Conservation (phyloP, 495 filamentous ascomycete species). For the Podospora appendiculata region DNA sequence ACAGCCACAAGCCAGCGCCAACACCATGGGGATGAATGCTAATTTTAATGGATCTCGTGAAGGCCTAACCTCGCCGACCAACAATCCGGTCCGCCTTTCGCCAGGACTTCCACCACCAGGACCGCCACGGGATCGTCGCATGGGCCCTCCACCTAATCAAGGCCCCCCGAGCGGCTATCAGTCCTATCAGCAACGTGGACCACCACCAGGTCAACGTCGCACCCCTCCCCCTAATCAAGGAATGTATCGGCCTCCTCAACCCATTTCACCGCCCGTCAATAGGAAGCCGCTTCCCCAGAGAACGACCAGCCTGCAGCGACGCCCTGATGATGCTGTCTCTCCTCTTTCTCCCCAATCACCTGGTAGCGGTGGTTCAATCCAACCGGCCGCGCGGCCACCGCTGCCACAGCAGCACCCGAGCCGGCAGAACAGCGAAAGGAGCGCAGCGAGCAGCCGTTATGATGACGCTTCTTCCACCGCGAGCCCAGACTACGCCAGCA, state of each 20-base stretch:
- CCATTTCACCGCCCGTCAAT: constrained; percentile 27
- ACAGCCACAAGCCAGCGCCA: constrained; percentile 36
- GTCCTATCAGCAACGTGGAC: constrained; percentile 2
- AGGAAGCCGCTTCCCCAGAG: constrained; percentile 57
- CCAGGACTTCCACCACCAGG: constrained; percentile 23
- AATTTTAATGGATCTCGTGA: constrained; percentile 42
- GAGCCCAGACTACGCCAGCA: constrained; percentile 61
- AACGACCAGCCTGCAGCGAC: constrained; percentile 30
- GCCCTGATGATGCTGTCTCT: constrained; percentile 15
- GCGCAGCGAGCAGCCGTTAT: constrained; percentile 32
- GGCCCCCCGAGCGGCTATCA: neutral
- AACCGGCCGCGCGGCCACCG: constrained; percentile 3
- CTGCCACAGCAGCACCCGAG: constrained; percentile 4
- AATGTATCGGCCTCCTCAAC: constrained; percentile 17
- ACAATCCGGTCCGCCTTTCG: constrained; percentile 14
- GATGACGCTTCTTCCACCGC: constrained; percentile 42
- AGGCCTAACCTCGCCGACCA: constrained; percentile 31
- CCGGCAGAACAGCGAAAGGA: constrained; percentile 29
- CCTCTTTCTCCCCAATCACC: constrained; percentile 16
- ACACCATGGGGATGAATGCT: constrained; percentile 39
- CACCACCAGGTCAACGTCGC: constrained; percentile 24
- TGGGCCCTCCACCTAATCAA: constrained; percentile 2
- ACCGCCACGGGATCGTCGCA: constrained; percentile 8
- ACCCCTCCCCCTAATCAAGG: constrained; percentile 26
- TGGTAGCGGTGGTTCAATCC: constrained; percentile 4